These are phyloP conservation scores for Trametes villosa DNA, from an alignment of 768 basidiomycete species.

Conservation along the genomic window DNA sequence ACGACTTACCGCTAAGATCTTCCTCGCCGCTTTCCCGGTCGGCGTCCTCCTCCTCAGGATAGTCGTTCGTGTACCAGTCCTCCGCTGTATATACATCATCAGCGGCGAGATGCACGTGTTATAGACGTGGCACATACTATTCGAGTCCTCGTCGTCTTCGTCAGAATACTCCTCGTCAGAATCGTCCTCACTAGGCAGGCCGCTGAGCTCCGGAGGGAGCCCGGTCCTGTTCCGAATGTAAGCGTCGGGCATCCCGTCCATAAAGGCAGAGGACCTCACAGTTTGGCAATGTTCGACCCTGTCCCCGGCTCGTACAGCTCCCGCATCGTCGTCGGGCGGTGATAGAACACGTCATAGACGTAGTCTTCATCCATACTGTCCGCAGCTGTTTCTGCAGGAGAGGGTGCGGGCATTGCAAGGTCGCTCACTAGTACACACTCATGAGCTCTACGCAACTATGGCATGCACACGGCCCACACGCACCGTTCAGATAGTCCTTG, in stretches of 20 bases:
- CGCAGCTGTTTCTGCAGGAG: not conserved
- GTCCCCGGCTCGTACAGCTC: slow-evolving; percentile 57
- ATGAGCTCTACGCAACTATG: not conserved
- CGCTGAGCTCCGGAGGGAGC: slow-evolving; percentile 58
- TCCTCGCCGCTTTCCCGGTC: slow-evolving; percentile 21
- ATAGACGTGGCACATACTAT: slow-evolving; percentile 49
- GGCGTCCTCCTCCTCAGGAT: slow-evolving; percentile 61
- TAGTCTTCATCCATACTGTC: slow-evolving; percentile 56
- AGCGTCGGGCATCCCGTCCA: not conserved
- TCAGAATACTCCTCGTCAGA: slow-evolving; percentile 71
- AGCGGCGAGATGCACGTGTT: not conserved
- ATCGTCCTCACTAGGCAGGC: slow-evolving; percentile 50
- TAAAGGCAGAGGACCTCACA: slow-evolving; percentile 48
- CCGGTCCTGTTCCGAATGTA: slow-evolving; percentile 52
- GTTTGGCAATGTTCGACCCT: slow-evolving; percentile 61
- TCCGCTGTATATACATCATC: slow-evolving; percentile 52
- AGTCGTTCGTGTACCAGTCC: slow-evolving; percentile 85
- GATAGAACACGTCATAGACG: slow-evolving; percentile 86
- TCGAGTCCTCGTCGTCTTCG: slow-evolving; percentile 84
- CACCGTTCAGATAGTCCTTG: slow-evolving; percentile 73
- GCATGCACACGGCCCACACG: slow-evolving; percentile 23
- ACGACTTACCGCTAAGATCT: slow-evolving; percentile 23
- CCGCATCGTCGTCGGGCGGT: slow-evolving; percentile 58
- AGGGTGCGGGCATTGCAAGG: slow-evolving; percentile 20
- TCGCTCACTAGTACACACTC: slow-evolving; percentile 36